Percentiles rank a stretch among this genome's conserved stretches.
Conservation (phyloP, 345 rosid genomes). For the Citrus maxima region DNA sequence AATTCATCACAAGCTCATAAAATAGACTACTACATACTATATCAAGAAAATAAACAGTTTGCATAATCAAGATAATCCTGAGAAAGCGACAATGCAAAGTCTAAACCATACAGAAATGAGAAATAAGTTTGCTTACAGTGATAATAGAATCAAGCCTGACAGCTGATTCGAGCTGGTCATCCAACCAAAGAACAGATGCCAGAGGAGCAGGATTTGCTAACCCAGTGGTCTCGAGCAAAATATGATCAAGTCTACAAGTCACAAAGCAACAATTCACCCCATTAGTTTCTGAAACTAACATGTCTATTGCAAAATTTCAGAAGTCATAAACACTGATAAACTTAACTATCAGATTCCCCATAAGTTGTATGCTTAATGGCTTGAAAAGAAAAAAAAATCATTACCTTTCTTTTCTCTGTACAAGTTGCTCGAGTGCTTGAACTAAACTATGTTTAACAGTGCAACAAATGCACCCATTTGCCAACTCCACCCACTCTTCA, state of each 20-base stretch:
- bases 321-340: background rate
- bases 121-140: conserved; percentile 47
- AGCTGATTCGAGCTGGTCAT: conserved; percentile 84
- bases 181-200: conserved; percentile 95
- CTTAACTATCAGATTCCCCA: background rate
- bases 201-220: conserved; percentile 94
- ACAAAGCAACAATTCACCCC: conserved; percentile 7
- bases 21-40: background rate
- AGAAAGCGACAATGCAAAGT: background rate
- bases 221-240: conserved; percentile 96
- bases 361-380: background rate
- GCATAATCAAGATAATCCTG: background rate
- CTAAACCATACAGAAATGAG: background rate
- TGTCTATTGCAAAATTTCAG: background rate
- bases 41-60: background rate
- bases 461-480: conserved; percentile 92
- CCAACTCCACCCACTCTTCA: conserved; percentile 96
- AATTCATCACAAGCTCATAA: background rate
- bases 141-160: conserved; percentile 91
- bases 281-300: background rate
- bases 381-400: background rate
- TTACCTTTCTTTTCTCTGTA: conserved; percentile 74
- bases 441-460: conserved; percentile 91
- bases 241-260: conserved; percentile 74
- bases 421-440: conserved; percentile 93